A percentile compares a stretch with the other conserved stretches of the same genome.
These are phyloP conservation scores for Kodamaea ohmeri DNA, from an alignment of 1,139 yeast genomes.

Conservation along the genomic window DNA sequence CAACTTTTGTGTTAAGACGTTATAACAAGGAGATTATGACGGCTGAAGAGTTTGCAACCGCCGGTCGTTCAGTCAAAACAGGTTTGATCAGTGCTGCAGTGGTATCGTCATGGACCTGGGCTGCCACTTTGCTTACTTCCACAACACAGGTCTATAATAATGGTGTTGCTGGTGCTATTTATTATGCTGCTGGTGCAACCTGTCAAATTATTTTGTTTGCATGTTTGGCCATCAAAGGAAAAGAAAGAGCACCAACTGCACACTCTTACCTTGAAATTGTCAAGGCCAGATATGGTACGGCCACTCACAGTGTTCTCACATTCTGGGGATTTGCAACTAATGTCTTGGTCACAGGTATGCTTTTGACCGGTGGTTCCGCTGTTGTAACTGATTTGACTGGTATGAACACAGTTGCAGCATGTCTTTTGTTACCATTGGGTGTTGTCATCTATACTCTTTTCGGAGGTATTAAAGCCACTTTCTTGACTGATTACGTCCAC, in stretches of 20 bases:
- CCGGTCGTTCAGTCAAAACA: conserved; percentile 79
- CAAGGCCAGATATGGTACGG: conserved; percentile 64
- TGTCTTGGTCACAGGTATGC: conserved; percentile 82
- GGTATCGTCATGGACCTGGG: conserved; percentile 94
- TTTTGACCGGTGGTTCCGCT: conserved; percentile 83
- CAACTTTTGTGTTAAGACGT: conserved; percentile 66
- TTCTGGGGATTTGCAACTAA: conserved; percentile 86
- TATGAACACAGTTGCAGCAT: conserved; percentile 77
- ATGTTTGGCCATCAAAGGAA: conserved; percentile 70
- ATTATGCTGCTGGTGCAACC: conserved; percentile 77
- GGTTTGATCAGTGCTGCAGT: conserved; percentile 85
- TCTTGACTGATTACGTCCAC: conserved; percentile 83
- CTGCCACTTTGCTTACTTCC: conserved; percentile 71
- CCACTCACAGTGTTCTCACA: conserved; percentile 65
- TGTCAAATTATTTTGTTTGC: conserved; percentile 72
- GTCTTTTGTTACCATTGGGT: conserved; percentile 78
- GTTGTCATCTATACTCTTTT: conserved; percentile 78
- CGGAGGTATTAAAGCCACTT: conserved; percentile 90
- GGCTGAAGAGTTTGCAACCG: conserved; percentile 87
- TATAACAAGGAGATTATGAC: conserved; percentile 81
- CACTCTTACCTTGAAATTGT: conserved; percentile 76
- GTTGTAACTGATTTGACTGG: conserved; percentile 76
- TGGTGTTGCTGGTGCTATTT: conserved; percentile 74
- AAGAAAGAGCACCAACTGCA: conserved; percentile 69
- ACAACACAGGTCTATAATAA: conserved; percentile 75